Evolutionary conservation across 2,329 filamentous ascomycete species (phyloP).

Genomic region (Dactylonectria macrodidyma): DNA sequence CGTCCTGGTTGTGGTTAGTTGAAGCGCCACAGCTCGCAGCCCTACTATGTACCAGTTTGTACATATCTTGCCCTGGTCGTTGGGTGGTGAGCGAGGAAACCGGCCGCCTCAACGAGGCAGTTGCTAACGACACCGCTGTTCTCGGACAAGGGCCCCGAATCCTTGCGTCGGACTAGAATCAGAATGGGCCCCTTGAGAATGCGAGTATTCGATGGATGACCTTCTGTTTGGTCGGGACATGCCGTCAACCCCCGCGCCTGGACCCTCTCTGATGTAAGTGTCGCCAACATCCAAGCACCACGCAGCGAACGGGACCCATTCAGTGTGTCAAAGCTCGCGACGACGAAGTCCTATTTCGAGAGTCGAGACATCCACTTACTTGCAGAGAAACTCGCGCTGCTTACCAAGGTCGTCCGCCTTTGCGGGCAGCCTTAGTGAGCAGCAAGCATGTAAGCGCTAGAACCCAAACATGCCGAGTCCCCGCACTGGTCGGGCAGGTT

Average conservation of each 20-base stretch:
- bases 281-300: constrained; percentile 2
- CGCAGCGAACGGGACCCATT: neutral
- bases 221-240: constrained; percentile 4
- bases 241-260: constrained; percentile 14
- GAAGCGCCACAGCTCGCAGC: constrained; percentile 9
- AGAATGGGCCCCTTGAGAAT: neutral
- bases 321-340: neutral
- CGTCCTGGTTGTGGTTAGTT: constrained; percentile 1
- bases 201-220: neutral
- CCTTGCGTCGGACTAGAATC: neutral
- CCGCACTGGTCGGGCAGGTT: constrained; percentile 1
- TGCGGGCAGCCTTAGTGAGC: constrained; percentile 13
- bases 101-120: neutral
- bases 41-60: constrained; percentile 5
- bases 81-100: neutral
- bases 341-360: constrained; percentile 20
- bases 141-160: neutral
- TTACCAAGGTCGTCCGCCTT: constrained; percentile 13
- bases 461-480: constrained; percentile 18
- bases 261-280: constrained; percentile 10
- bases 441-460: constrained; percentile 32
- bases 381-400: constrained; percentile 29
- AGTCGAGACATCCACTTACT: constrained; percentile 18
- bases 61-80: neutral
- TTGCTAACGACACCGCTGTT: constrained; percentile 5